phyloP scores from a whole-genome alignment of 2,329 filamentous ascomycete species.

The Diaporthe humulicola region DNA sequence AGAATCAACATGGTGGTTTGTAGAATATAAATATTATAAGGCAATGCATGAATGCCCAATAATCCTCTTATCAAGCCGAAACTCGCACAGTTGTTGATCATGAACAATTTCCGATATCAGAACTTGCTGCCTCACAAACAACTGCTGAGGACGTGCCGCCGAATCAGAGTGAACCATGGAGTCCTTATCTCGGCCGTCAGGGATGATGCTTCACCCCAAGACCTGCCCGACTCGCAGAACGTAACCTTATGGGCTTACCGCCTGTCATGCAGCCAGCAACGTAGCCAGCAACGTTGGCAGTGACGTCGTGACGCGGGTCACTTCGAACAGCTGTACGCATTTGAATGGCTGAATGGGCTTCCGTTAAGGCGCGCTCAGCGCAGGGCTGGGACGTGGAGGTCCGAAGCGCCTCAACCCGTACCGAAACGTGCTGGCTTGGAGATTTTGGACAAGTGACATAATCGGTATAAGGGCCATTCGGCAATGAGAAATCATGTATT shows the following conservation, averaged over 20 bases:
- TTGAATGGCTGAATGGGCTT: not conserved
- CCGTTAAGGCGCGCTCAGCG: not conserved
- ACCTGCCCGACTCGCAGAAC: constrained; percentile 18
- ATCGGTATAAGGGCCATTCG: no score
- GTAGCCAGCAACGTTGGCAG: not conserved
- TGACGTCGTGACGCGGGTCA: not conserved
- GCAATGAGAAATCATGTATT: no score
- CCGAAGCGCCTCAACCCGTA: not conserved
- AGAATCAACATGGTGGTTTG: no score
- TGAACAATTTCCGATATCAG: constrained; percentile 26
- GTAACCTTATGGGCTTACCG: not conserved
- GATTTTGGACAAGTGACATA: not conserved
- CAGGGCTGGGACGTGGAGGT: not conserved
- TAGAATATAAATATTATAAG: not conserved
- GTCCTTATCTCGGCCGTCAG: constrained; percentile 20
- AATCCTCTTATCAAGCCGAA: not conserved
- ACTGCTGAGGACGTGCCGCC: not conserved
- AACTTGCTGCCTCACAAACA: not conserved
- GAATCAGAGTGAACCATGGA: not conserved
- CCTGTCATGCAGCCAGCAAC: constrained; percentile 15
- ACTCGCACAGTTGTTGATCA: not conserved
- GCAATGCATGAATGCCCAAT: not conserved
- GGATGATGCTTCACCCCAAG: constrained; percentile 17
- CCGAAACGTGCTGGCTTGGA: not conserved
- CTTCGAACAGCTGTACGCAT: constrained; percentile 3